Evolutionary conservation across 257 asterid genomes (phyloP), one percentile per base, ranked within the genome.

Genomic region (Ophiorrhiza pumila): DNA sequence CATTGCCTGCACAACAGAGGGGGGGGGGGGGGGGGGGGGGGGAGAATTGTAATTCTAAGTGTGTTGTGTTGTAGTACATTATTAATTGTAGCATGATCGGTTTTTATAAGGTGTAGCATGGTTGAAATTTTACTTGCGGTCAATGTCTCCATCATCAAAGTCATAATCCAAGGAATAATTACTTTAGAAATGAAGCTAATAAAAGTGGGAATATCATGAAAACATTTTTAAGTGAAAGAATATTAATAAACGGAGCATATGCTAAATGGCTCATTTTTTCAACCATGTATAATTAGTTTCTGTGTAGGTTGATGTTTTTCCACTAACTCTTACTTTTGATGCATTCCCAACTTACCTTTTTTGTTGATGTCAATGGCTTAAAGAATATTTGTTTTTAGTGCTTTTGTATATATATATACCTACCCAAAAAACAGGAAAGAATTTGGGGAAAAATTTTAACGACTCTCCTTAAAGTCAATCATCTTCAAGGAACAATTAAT

Each of bases 131-230:
- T 7, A 1, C 39, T 4, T 10, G n/a, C n/a, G n/a, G 9, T 29
- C 3, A 1, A 14, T 5, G 42, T 59, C 65, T 4, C 65, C 11
- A 14, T 59, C 65, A 15, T 55, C 41, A 13, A 6, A 2, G 65
- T 59, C 65, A 15, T 42, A 31, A 59, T 59, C 65, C 65, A 59
- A 59, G 42, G 65, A 59, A 59, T 59, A 59, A 4, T 59, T 27
- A 31, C 39, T 59, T 59, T 14, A 31, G 41, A n/a, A 59, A 59
- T 12, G n/a, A 59, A 17, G n/a, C 65, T 9, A 34, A 7, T 23
- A 10, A 25, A 1, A 10, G 37, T 59, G 37, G 65, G 39, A 17
- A 59, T 59, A 59, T 29, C 15, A 31, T 31, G 42, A 13, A 7
- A 29, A 59, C 4, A 12, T 29, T 32, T 59, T 15, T 0, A 59